phyloP scores from a whole-genome alignment of 2,329 filamentous ascomycete species.

The Lasiodiplodia sp. region DNA sequence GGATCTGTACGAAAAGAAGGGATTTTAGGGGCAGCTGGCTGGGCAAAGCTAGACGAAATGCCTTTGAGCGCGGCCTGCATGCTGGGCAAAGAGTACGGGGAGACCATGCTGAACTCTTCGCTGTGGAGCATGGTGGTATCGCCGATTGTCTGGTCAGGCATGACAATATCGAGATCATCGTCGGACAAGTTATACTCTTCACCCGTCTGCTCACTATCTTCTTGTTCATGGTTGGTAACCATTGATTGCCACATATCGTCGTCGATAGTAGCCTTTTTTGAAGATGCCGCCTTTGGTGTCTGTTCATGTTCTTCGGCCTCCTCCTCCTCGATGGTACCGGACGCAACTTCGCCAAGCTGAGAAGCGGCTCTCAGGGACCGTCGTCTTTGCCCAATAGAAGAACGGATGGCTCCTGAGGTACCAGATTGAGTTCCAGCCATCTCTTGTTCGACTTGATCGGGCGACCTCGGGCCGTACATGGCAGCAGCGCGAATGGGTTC shows the following conservation, averaged over 20 bases:
- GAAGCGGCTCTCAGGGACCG: neutral
- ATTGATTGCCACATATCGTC: constrained; percentile 29
- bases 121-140: constrained; percentile 57
- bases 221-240: constrained; percentile 21
- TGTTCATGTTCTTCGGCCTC: neutral
- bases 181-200: constrained; percentile 25
- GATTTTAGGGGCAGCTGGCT: neutral
- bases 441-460: neutral
- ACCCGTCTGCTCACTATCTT: constrained; percentile 7
- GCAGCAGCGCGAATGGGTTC: constrained; percentile 17
- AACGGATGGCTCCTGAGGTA: neutral
- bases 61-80: constrained; percentile 38
- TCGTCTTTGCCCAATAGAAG: constrained; percentile 1
- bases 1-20: constrained; percentile 19
- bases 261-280: neutral
- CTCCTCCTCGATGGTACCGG: neutral
- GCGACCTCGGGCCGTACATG: constrained; percentile 25
- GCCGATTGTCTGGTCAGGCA: constrained; percentile 37
- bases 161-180: constrained; percentile 24
- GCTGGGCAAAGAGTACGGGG: constrained; percentile 54
- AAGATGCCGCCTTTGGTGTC: constrained; percentile 9
- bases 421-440: neutral
- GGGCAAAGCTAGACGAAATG: neutral
- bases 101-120: constrained; percentile 61
- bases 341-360: neutral